Base-by-base conservation (phyloP, 176 grass and related monocot genomes). In the Thalia dealbata region DNA sequence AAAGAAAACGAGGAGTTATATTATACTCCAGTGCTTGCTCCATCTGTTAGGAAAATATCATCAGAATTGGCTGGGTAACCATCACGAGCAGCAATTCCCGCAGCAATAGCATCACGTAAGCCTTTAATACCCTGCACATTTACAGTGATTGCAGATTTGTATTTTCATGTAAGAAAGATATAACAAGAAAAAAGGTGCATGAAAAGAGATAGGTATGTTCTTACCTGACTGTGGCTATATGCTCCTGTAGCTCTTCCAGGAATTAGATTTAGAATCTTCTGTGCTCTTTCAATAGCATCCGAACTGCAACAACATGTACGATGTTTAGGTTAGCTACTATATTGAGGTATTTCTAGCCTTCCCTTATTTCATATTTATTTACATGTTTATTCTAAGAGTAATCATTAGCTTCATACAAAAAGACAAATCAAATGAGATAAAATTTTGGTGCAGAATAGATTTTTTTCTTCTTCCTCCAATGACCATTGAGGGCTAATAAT, bases 11-110 rank as follows among this genome's bases (percentile, higher is more conserved):
- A 82, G 67, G 32, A 23, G 70, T 74, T 42, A 50, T 38, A 38
- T 38, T 60, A n/a, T 91, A 91, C 91, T 28, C 59, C 81, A 38
- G 85, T 78, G 38, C 78, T 61, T 28, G 85, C 81, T 84, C 91
- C 91, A 61, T 91, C 88, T 72, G 83, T 91, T 7, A 96, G 76
- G 71, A 91, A 96, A 82, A 96, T 88, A 69, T 96, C 85, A n/a
- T 84, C 83, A 54, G 81, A 35, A 58, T 84, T 56, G 10, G 73
- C 80, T 0, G 83, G 85, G 55, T 86, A 96, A 81, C 79, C 78
- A 66, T 96, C 91, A 43, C 91, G 85, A 70, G 73, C 52, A 0
- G 81, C 35, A 76, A 91, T 91, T 78, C 88, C 85, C 48, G 24
- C 59, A 61, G 88, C 91, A 63, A 91, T 80, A 42, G 70, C 55